Conservation (phyloP, 306 rosid species). For the Mucuna pruriens region DNA sequence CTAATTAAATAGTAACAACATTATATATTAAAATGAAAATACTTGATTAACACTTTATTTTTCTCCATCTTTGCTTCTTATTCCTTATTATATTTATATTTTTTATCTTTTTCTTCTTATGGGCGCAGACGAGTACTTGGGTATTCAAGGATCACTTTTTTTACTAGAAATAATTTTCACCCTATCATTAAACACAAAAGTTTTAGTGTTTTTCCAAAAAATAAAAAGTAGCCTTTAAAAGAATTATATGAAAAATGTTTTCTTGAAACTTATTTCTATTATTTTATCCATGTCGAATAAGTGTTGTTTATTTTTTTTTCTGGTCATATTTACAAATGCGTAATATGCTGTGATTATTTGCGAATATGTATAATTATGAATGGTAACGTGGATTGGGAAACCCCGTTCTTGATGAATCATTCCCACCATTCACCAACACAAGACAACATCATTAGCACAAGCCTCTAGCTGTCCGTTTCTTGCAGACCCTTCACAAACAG, state of each 20-base stretch:
- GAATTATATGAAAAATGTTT: neutral
- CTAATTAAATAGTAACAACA: no score
- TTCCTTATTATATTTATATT: no score
- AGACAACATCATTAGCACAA: constrained; percentile 86
- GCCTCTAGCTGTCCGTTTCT: constrained; percentile 77
- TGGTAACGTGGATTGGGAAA: constrained; percentile 52
- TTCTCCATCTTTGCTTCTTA: no score
- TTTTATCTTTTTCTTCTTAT: no score
- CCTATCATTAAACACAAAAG: no score
- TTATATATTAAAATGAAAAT: no score
- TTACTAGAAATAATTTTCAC: no score
- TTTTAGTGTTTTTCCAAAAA: neutral
- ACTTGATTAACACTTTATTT: no score
- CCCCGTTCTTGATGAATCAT: constrained; percentile 84
- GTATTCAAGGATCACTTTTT: no score
- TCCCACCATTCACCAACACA: constrained; percentile 83
- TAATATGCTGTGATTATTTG: neutral
- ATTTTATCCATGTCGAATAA: no score
- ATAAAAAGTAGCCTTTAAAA: neutral
- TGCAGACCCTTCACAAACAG: constrained; percentile 41
- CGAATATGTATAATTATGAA: constrained; percentile 30
- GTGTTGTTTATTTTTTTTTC: neutral
- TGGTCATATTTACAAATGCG: neutral
- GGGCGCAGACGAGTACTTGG: no score
- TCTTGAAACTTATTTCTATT: neutral